Base-by-base conservation (phyloP, 768 basidiomycete genomes). In the Lactarius psammicola region DNA sequence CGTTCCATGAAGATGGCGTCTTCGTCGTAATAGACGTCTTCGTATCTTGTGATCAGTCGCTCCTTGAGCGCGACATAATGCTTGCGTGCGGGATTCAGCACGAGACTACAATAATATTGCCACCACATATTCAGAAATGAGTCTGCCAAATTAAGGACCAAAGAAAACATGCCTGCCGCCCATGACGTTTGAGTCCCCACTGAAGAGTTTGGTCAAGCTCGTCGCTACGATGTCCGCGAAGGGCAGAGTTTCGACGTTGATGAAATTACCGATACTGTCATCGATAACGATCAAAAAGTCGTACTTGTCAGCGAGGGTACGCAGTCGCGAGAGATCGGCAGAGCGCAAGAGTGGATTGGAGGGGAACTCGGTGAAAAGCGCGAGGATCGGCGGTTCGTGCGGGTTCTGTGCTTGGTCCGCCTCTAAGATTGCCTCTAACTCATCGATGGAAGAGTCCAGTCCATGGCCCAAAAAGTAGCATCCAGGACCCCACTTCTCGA, bases 1-100 rank as follows among this genome's bases (percentile, higher is more conserved):
- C 95, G 90, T 74, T 99, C 96, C 90, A 99, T 91, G 81, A 87
- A 96, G 63, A 98, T 86, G 49, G 92, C 94, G 72, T 99, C 96
- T 74, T 95, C 92, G 72, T 85, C 82, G 70, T 89, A 98, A 78
- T 93, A 98, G 28, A 79, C 78, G 73, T 99, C 95, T 74, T 96
- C 92, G 75, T 87, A 98, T 7, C 75, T 78, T 9, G 78, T 69
- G 9, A 76, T 72, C 71, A 94, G 79, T 56, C 85, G 77, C 0
- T 77, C 72, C 71, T 90, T 93, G 56, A 99, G 83, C 1, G 77
- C 66, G 0, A 76, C 59, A 74, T 96, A 95, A 72, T 90, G 83
- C 4, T 82, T 84, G 8, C 87, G 81, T 71, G 82, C 78, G 0
- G 95, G 94, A 74, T 98, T 97, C 42, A 98, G 79, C 20, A 95